Base-by-base conservation (phyloP, 441 rosid species). In the Gossypium schwendimanii region DNA sequence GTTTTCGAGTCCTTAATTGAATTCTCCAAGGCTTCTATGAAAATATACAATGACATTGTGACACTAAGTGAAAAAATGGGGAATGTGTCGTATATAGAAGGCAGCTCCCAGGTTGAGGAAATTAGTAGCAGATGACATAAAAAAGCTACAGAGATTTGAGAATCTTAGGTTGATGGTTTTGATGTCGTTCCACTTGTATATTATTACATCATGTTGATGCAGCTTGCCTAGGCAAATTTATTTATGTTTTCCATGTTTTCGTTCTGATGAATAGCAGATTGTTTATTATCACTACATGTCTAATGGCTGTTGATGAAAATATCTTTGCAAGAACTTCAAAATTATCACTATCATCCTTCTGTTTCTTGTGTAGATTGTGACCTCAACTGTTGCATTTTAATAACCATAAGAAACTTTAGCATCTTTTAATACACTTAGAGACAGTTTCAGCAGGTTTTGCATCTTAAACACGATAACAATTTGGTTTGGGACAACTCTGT, bases 21-120 rank as follows among this genome's bases (percentile, higher is more conserved):
- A 50, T 88, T 88, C 83, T 83, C 88, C 3, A 85, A 81, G 72
- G 84, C 85, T 45, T 82, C 88, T 47, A 74, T 78, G 71, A 87
- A 78, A 17, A 83, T 90, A 88, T 90, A 87, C 73, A 75, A 78
- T 45, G 88, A 85, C 41, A 86, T 89, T 7, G 78, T 81, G 60
- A 78, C 61, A 21, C 77, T 58, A 72, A 50, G 80, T 18, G 85
- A 79, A 31, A 78, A 71, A 63, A 54, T 64, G 20, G 82, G 76
- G 60, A 83, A 44, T 45, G 76, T 73, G 6, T 70, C 91, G 0
- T 76, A 9, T 31, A 70, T 80, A 1, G 84, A 83, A 47, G 78
- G 82, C 63, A 60, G 75, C 6, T 57, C 73, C 3, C 65, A 73
- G 24, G 77, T 55, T 73, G 81, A 78, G 64, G 89, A 85, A 50